A percentile compares a stretch with the other conserved stretches of the same genome.
phyloP scores from a whole-genome alignment of 768 basidiomycete species.

The Psilocybe cyanescens region DNA sequence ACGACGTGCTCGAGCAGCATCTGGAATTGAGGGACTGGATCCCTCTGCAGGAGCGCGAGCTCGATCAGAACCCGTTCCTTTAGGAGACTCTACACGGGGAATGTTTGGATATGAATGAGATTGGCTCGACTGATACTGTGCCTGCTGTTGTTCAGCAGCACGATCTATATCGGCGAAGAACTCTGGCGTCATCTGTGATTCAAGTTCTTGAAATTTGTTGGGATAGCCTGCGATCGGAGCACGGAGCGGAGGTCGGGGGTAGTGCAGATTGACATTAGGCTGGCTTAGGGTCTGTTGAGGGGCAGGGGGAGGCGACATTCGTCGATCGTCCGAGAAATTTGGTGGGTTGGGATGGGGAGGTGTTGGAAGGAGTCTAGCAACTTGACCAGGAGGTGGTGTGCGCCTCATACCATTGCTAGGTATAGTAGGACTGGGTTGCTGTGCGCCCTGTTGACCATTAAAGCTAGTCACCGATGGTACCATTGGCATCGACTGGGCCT shows the following conservation, averaged over 20 bases:
- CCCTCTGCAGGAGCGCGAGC: constrained; percentile 53
- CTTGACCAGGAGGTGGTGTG: constrained; percentile 42
- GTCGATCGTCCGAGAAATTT: constrained; percentile 36
- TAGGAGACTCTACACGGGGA: constrained; percentile 38
- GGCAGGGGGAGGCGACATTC: constrained; percentile 35
- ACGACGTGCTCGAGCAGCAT: constrained; percentile 37
- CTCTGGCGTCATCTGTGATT: constrained; percentile 73
- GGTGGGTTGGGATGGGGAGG: constrained; percentile 46
- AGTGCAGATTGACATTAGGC: constrained; percentile 45
- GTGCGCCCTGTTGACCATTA: constrained; percentile 40
- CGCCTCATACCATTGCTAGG: constrained; percentile 31
- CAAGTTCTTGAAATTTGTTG: constrained; percentile 53
- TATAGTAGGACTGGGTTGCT: constrained; percentile 48
- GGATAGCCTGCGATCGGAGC: constrained; percentile 59
- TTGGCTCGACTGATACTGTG: constrained; percentile 46
- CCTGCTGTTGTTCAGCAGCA: constrained; percentile 67
- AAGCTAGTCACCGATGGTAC: constrained; percentile 60
- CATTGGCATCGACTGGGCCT: constrained; percentile 65
- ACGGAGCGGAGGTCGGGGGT: constrained; percentile 69
- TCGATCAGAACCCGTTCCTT: constrained; percentile 59
- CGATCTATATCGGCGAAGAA: constrained; percentile 74
- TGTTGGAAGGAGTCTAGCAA: constrained; percentile 43
- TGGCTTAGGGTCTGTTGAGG: constrained; percentile 34
- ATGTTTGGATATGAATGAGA: constrained; percentile 33
- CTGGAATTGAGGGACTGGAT: constrained; percentile 57